Conservation (phyloP, 2,329 filamentous ascomycete species). For the Cylindrodendrum hubeiense region DNA sequence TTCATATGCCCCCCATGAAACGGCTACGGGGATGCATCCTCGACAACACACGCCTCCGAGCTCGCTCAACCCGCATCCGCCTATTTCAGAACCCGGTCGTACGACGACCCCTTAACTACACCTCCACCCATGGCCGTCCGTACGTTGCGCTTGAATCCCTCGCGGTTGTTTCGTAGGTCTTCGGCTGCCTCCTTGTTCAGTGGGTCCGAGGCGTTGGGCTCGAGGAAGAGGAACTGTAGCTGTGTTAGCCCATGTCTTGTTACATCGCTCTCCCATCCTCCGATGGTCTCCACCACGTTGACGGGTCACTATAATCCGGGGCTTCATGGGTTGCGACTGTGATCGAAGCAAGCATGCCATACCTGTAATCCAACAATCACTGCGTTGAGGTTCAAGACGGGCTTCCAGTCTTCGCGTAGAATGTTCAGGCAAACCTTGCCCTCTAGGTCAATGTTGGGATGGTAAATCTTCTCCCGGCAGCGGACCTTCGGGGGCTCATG, state of each 20-base stretch:
- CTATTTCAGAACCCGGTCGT: constrained; percentile 83
- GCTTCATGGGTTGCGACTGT: not conserved
- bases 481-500: constrained; percentile 98
- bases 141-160: constrained; percentile 93
- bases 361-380: constrained; percentile 95
- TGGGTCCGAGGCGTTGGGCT: constrained; percentile 97
- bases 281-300: not conserved
- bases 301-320: not conserved
- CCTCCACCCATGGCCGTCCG: constrained; percentile 86
- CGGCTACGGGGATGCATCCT: not conserved
- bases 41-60: constrained; percentile 16
- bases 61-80: constrained; percentile 20
- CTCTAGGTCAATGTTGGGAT: constrained; percentile 97
- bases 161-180: constrained; percentile 86
- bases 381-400: constrained; percentile 94
- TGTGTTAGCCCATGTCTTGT: constrained; percentile 35
- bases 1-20: not conserved
- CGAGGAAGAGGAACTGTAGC: constrained; percentile 90
- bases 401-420: constrained; percentile 98
- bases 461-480: constrained; percentile 98
- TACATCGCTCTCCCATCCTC: not conserved
- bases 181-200: constrained; percentile 98
- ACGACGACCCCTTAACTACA: constrained; percentile 76
- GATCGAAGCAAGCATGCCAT: constrained; percentile 30
- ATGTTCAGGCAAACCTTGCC: constrained; percentile 99